phyloP scores from a whole-genome alignment of 805 yeast species.

The Candida ascalaphidarum region DNA sequence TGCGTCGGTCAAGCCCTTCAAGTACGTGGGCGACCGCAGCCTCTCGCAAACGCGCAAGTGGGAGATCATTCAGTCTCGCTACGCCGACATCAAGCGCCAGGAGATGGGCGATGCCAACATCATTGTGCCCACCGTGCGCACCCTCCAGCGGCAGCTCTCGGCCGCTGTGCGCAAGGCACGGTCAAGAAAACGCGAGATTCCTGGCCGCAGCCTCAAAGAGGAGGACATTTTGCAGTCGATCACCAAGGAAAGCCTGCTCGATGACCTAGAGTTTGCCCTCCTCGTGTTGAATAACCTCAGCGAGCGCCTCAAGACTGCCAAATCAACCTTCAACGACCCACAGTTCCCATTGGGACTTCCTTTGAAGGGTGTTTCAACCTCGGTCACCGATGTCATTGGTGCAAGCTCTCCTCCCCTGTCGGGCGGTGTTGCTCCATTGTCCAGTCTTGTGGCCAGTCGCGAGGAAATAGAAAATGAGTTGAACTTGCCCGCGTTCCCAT shows the following conservation, averaged over 20 bases:
- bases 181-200: constrained; percentile 1
- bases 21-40: constrained; percentile 25
- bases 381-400: too few species aligned
- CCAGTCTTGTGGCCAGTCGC: too few species aligned
- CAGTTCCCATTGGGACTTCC: too few species aligned
- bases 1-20: constrained; percentile 23
- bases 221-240: constrained; percentile 8
- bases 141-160: constrained; percentile 26
- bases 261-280: constrained; percentile 19
- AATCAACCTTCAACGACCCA: too few species aligned
- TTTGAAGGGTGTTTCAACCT: too few species aligned
- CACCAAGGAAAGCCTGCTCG: constrained; percentile 10
- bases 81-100: constrained; percentile 9
- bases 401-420: too few species aligned
- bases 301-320: constrained; percentile 20
- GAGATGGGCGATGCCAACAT: constrained; percentile 2
- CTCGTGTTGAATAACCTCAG: constrained; percentile 21
- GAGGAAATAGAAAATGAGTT: too few species aligned
- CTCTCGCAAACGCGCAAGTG: constrained; percentile 26
- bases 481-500: too few species aligned
- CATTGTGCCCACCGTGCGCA: constrained; percentile 25
- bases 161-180: constrained; percentile 22
- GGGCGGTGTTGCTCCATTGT: too few species aligned
- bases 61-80: constrained; percentile 22
- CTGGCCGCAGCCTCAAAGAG: constrained; percentile 5